Evolutionary conservation across 1,284 basidiomycete species (phyloP).

Genomic region (Fomitopsis schrenkii): DNA sequence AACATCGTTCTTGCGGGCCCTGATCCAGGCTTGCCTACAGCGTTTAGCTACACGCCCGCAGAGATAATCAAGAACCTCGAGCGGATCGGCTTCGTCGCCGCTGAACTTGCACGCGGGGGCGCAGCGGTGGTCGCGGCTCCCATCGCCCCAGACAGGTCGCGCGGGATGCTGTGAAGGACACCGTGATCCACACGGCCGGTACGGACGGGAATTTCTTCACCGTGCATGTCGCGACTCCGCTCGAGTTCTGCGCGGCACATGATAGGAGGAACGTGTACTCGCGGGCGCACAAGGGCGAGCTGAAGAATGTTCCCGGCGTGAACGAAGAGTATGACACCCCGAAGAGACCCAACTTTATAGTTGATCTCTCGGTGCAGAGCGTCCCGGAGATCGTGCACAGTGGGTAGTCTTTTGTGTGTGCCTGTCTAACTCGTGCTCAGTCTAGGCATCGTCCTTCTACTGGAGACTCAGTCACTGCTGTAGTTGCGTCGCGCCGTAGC

Average conservation of each 20-base stretch:
- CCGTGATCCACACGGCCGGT: constrained; percentile 76
- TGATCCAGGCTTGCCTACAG: constrained; percentile 29
- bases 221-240: constrained; percentile 90
- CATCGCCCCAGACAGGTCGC: constrained; percentile 81
- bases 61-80: constrained; percentile 83
- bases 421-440: neutral
- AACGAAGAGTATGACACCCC: constrained; percentile 86
- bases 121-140: constrained; percentile 95
- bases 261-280: constrained; percentile 89
- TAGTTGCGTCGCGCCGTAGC: constrained; percentile 16
- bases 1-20: neutral
- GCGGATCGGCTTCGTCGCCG: constrained; percentile 72
- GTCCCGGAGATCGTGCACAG: constrained; percentile 94
- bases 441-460: constrained; percentile 51
- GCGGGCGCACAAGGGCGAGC: constrained; percentile 79
- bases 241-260: constrained; percentile 85
- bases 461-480: constrained; percentile 47
- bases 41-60: constrained; percentile 71
- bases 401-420: constrained; percentile 25
- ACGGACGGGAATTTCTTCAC: constrained; percentile 93
- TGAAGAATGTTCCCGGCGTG: constrained; percentile 88
- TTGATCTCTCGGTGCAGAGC: constrained; percentile 79
- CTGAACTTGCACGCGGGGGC: constrained; percentile 91
- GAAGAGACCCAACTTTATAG: constrained; percentile 75
- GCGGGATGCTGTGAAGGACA: constrained; percentile 74